These are phyloP conservation scores for Termitomyces titanicus DNA, from an alignment of 768 basidiomycete genomes.

Conservation along the genomic window DNA sequence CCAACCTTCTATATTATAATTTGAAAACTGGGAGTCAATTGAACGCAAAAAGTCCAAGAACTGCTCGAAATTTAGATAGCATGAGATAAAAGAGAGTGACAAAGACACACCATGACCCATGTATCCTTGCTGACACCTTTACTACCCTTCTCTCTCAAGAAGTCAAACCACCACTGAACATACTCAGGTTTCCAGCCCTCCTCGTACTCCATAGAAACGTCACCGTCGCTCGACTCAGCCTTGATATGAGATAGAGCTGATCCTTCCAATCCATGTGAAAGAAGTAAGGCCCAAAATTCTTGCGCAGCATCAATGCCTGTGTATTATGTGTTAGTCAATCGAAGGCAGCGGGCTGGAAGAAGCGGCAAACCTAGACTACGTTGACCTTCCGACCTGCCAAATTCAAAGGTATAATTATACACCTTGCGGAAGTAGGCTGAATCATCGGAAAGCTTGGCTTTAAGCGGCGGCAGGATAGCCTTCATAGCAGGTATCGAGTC, in stretches of 20 bases:
- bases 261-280: conserved; percentile 66
- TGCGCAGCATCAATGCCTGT: conserved; percentile 67
- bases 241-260: conserved; percentile 52
- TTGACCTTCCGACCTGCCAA: conserved; percentile 72
- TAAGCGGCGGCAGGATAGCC: conserved; percentile 47
- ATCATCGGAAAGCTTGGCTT: conserved; percentile 59
- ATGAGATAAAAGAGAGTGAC: not conserved
- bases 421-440: conserved; percentile 71
- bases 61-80: conserved; percentile 31
- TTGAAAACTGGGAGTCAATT: conserved; percentile 67
- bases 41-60: conserved; percentile 77
- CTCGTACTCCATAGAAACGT: conserved; percentile 43
- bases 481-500: conserved; percentile 67
- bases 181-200: conserved; percentile 64
- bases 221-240: conserved; percentile 34
- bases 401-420: conserved; percentile 79
- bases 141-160: conserved; percentile 55
- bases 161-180: conserved; percentile 78
- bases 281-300: conserved; percentile 75
- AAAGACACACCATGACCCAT: conserved; percentile 72
- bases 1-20: conserved; percentile 75
- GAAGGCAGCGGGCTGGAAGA: not conserved
- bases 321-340: not conserved
- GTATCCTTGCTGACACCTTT: conserved; percentile 88
- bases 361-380: conserved; percentile 65